Evolutionary conservation across 495 filamentous ascomycete genomes (phyloP), one percentile per base, ranked within the genome.

Genomic region (Pseudomonodictys pantanalensis): DNA sequence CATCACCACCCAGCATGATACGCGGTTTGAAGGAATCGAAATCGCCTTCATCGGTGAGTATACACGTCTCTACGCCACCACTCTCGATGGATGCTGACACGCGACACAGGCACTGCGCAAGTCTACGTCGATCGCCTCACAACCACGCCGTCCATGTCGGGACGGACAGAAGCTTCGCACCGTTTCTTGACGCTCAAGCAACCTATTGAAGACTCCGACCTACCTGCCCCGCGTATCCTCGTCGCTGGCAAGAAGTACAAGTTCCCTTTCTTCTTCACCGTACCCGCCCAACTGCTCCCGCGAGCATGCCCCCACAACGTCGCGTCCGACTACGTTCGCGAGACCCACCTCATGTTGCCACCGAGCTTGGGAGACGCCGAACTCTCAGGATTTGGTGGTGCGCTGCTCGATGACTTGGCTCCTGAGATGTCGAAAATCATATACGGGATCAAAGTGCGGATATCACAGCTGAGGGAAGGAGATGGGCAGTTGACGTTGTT

Each of bases 181-280:
- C 79, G 73, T 39, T 97, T 97, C 66, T 78, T 98, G 44, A 89
- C 88, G 70, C 78, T 97, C 59, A 76, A 77, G 41, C 92, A 96
- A 76, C 93, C 95, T 3, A 83, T 92, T 12, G 75, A 83, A 32
- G 79, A 86, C 10, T 72, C 80, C 2, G 73, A 77, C 1, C 89
- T 92, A 62, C 92, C 92, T 0, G 77, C 81, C 11, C 83, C 88
- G 17, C 76, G 87, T 7, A 75, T 91, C 20, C 72, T 91, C 11
- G 82, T 89, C 69, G 77, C 82, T 2, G 88, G 84, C 2, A 76
- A 75, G 47, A 80, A 75, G 24, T 90, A 92, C 70, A 83, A 71
- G 12, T 85, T 95, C 51, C 88, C 90, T 1, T 98, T 97, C 74
- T 85, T 83, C 58, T 98, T 98, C 67, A 86, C 90, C 33, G 82